Evolutionary conservation across 495 filamentous ascomycete genomes (phyloP), one percentile per base, ranked within the genome.

Genomic region (Aspergillus incahuasiensis): DNA sequence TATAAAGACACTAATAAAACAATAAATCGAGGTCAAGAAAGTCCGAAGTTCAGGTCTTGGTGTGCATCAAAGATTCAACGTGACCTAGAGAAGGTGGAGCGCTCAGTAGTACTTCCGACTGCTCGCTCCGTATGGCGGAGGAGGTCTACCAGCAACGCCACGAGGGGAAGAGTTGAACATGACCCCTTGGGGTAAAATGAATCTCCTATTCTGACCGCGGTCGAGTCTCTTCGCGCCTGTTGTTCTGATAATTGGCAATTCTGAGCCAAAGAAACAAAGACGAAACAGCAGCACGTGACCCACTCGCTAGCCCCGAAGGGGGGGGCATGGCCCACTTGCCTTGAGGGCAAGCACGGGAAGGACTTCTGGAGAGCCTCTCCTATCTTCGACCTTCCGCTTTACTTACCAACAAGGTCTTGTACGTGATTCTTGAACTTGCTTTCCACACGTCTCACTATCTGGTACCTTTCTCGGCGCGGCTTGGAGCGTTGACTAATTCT

Each of bases 281-380:
- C 34, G 40, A 41, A 28, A 50, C 39, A 46, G n/a, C 6, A 6
- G 46, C 54, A 56, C 54, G 66, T 73, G 67, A 70, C 48, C 38
- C 21, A 21, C 35, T 16, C 57, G 35, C 68, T 71, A 72, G 60
- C 35, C 62, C 64, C 40, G 42, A 69, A 64, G 28, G n/a, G 40
- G 60, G 62, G 48, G 54, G 57, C 61, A 53, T 15, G 32, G 32
- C 32, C 32, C 12, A 35, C 60, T 63, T 62, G 58, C 61, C 63
- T 61, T 47, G 35, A 55, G 32, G 32, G 32, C 32, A 35, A 35
- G 41, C 50, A 57, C 53, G 55, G 57, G 57, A 59, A 57, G 34
- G 34, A 40, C n/a, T 40, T 69, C 66, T 64, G 63, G 58, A 66
- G 63, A 58, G 60, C 60, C 25, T 28, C 62, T 67, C 58, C 65